Base-by-base conservation (phyloP, 176 grass and related monocot genomes). In the Aegilops longissima region DNA sequence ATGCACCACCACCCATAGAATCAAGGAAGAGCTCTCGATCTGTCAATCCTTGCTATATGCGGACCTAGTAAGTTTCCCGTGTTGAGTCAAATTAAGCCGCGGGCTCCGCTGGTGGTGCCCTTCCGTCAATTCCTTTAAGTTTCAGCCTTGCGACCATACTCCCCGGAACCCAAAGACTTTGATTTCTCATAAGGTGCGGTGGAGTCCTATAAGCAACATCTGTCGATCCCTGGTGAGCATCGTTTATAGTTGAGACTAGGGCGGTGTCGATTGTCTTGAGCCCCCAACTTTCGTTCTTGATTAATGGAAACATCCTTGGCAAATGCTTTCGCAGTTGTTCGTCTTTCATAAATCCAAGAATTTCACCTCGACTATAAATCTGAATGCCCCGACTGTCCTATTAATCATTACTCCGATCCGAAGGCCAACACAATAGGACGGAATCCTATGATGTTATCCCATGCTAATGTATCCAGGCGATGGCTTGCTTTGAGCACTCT, bases 281-380 rank as follows among this genome's bases (percentile, higher is more conserved):
- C 88, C 78, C 85, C 85, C 82, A 93, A 93, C 91, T 93, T 88
- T 90, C 82, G 4, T 93, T 93, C 82, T 90, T 88, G 85, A 90
- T 93, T 90, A 93, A 90, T 93, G 88, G 90, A 93, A 93, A 93
- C 81, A 93, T 93, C 91, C 85, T 93, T 93, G 84, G 88, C 91
- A 93, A 90, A 93, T 90, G 85, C 88, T 93, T 93, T 90, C 78
- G 77, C 56, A 90, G 84, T 94, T 82, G 89, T 94, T 94, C 69
- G 69, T 91, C 89, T 91, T 91, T 94, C 89, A 94, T 94, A 94
- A 94, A 93, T 93, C 89, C 89, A 94, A 94, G 89, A 94, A 89
- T 94, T 89, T 91, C 92, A 91, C 89, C 89, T 94, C 84, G 30
- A 68, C 66, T 68, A 68, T 68, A 27, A 27, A 27, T 27, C 25